Percentiles rank a stretch among this genome's conserved stretches.
phyloP scores from a whole-genome alignment of 306 rosid species.

The Cercis canadensis region DNA sequence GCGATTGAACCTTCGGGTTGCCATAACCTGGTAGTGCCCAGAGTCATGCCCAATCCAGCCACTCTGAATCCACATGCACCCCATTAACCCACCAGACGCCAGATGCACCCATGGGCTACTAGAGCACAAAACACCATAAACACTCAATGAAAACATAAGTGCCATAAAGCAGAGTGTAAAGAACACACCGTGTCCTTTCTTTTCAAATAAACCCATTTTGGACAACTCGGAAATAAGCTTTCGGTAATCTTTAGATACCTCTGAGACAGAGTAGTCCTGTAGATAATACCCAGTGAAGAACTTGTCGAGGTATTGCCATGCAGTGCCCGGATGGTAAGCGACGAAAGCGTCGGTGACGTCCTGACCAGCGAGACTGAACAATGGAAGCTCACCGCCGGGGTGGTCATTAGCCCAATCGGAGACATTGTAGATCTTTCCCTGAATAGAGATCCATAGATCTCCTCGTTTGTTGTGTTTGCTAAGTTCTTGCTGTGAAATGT shows the following conservation, averaged over 20 bases:
- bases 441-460: conserved; percentile 78
- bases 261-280: conserved; percentile 59
- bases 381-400: conserved; percentile 75
- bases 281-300: conserved; percentile 60
- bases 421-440: conserved; percentile 76
- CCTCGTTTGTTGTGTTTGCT: conserved; percentile 42
- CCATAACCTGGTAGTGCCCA: conserved; percentile 67
- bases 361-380: conserved; percentile 73
- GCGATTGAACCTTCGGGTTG: conserved; percentile 39
- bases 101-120: conserved; percentile 50
- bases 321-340: conserved; percentile 70
- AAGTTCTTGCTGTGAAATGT: conserved; percentile 39
- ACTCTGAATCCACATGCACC: conserved; percentile 70
- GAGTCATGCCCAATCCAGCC: conserved; percentile 84
- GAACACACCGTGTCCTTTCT: conserved; percentile 59
- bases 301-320: conserved; percentile 46
- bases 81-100: conserved; percentile 49
- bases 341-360: conserved; percentile 84
- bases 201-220: conserved; percentile 53
- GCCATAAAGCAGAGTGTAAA: conserved; percentile 35
- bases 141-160: conserved; percentile 43
- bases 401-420: conserved; percentile 62
- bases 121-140: conserved; percentile 57
- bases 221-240: conserved; percentile 46
- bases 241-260: conserved; percentile 64